Evolutionary conservation across 2,329 filamentous ascomycete species (phyloP).

Genomic region (Coleophoma cylindrospora): DNA sequence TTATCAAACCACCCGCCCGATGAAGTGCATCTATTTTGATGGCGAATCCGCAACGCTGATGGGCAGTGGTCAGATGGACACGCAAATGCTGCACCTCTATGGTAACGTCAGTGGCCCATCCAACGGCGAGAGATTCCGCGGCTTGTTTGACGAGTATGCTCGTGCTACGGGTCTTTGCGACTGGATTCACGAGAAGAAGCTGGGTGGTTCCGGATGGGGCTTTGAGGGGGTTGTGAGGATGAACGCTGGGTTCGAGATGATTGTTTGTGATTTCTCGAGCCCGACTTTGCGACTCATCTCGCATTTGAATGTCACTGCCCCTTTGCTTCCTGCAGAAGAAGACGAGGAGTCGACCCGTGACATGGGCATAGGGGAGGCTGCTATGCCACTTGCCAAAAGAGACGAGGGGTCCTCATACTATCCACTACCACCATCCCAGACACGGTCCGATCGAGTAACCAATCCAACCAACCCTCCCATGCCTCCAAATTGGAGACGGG

Average conservation of each 20-base stretch:
- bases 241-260: constrained; percentile 46
- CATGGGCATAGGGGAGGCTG: constrained; percentile 3
- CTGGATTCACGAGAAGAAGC: constrained; percentile 33
- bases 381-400: background rate
- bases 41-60: constrained; percentile 43
- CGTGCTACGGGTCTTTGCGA: constrained; percentile 41
- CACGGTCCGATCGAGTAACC: constrained; percentile 28
- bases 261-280: constrained; percentile 45
- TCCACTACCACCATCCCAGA: constrained; percentile 31
- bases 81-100: constrained; percentile 44
- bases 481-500: constrained; percentile 32
- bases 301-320: constrained; percentile 40
- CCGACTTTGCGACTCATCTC: constrained; percentile 36
- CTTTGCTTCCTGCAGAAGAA: constrained; percentile 24
- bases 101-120: constrained; percentile 36
- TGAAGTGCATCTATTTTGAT: constrained; percentile 44
- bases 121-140: constrained; percentile 21
- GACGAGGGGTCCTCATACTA: constrained; percentile 23
- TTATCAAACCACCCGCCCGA: constrained; percentile 38
- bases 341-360: constrained; percentile 5
- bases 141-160: constrained; percentile 39
- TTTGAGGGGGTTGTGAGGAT: constrained; percentile 45
- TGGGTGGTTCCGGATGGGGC: constrained; percentile 41
- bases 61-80: constrained; percentile 38
- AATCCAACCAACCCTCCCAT: constrained; percentile 28